Evolutionary conservation across 129 eudicot genomes (phyloP).

Genomic region (Lonicera japonica): DNA sequence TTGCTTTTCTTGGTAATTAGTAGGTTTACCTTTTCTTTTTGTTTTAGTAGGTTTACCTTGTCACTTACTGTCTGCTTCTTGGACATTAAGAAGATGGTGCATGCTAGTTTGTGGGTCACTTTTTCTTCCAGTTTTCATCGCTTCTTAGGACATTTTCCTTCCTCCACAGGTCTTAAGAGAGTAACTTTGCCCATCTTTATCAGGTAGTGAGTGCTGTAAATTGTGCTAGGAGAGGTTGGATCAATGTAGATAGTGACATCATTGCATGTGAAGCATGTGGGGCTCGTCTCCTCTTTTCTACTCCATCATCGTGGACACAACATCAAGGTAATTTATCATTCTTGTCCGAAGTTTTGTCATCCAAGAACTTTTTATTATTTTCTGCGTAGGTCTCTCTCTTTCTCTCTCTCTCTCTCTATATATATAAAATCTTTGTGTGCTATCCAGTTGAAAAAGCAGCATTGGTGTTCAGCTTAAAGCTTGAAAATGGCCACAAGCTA

Average conservation of each 20-base stretch:
- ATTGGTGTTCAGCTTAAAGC: constrained; percentile 82
- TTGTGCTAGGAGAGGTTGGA: constrained; percentile 94
- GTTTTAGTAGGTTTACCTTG: not conserved
- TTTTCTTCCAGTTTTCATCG: constrained; percentile 6
- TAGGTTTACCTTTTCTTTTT: not conserved
- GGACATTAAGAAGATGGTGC: not conserved
- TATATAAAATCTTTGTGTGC: not conserved
- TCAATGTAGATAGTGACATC: constrained; percentile 75
- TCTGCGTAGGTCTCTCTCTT: too few species aligned
- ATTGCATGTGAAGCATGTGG: constrained; percentile 81
- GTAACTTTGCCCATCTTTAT: constrained; percentile 18
- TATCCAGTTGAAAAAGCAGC: constrained; percentile 91
- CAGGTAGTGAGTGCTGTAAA: constrained; percentile 79
- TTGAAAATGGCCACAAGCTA: constrained; percentile 80
- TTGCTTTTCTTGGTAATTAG: not conserved
- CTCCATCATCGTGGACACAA: constrained; percentile 79
- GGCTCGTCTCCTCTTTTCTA: constrained; percentile 84
- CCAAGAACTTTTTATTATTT: not conserved
- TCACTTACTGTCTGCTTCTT: not conserved
- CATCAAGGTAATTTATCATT: constrained; percentile 58
- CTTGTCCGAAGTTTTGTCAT: constrained; percentile 1
- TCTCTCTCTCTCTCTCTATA: too few species aligned
- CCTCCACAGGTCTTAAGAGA: not conserved
- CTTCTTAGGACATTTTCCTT: not conserved
- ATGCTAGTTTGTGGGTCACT: not conserved